These are phyloP conservation scores for Sporothrix dimorphospora DNA, from an alignment of 2,329 filamentous ascomycete genomes.

Conservation along the genomic window DNA sequence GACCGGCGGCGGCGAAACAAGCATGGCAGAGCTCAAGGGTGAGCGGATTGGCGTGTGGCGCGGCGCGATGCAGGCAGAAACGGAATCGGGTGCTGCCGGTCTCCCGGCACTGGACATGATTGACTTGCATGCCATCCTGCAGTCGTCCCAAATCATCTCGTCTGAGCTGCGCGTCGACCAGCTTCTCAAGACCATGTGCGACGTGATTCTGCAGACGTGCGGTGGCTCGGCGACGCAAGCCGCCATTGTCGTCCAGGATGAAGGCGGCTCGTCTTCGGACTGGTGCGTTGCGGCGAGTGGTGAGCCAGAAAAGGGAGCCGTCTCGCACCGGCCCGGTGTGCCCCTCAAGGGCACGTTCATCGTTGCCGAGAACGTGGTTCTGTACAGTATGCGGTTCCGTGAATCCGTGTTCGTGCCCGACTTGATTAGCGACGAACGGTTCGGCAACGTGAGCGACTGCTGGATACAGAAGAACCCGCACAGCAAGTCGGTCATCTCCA, in stretches of 20 bases:
- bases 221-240: conserved; percentile 71
- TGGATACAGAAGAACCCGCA: conserved; percentile 70
- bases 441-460: conserved; percentile 71
- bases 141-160: conserved; percentile 78
- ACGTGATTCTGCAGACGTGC: conserved; percentile 78
- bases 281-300: conserved; percentile 78
- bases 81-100: conserved; percentile 53
- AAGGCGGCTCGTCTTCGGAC: conserved; percentile 51
- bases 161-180: conserved; percentile 76
- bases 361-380: conserved; percentile 75
- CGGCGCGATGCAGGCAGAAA: conserved; percentile 61
- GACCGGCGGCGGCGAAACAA: conserved; percentile 42
- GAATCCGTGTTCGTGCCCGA: conserved; percentile 76
- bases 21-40: conserved; percentile 55
- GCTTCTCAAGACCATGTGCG: conserved; percentile 77
- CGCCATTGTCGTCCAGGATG: conserved; percentile 73
- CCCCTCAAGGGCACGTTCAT: conserved; percentile 67
- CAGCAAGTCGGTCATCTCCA: conserved; percentile 76
- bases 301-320: conserved; percentile 69
- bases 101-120: conserved; percentile 81
- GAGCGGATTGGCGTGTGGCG: conserved; percentile 67
- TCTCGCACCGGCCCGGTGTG: conserved; percentile 66
- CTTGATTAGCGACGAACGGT: conserved; percentile 73
- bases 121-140: conserved; percentile 75
- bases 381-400: conserved; percentile 76